Percentiles rank a stretch among this genome's conserved stretches.
These are phyloP conservation scores for Mycosphaerella arachidis DNA, from an alignment of 2,329 filamentous ascomycete species.

Conservation along the genomic window DNA sequence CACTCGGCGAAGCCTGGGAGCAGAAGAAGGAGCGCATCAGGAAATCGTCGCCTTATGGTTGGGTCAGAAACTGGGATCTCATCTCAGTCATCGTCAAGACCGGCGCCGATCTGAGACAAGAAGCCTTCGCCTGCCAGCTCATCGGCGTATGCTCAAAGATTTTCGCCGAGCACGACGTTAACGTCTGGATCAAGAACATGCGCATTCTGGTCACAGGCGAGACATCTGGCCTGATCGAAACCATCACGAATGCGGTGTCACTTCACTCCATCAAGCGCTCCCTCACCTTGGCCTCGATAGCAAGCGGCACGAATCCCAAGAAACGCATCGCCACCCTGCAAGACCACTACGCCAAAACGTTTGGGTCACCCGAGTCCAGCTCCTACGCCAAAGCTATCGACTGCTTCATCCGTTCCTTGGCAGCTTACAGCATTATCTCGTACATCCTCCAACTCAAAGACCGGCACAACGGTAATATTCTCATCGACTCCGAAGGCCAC, in stretches of 20 bases:
- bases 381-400: slow-evolving; percentile 68
- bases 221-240: slow-evolving; percentile 79
- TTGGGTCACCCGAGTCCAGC: slow-evolving; percentile 65
- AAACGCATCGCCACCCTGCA: slow-evolving; percentile 74
- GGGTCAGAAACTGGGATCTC: slow-evolving; percentile 87
- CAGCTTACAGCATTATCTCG: slow-evolving; percentile 79
- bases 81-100: slow-evolving; percentile 86
- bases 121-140: slow-evolving; percentile 81
- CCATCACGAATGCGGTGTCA: slow-evolving; percentile 84
- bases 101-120: slow-evolving; percentile 69
- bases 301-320: slow-evolving; percentile 67
- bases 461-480: slow-evolving; percentile 78
- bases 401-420: slow-evolving; percentile 75
- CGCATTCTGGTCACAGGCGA: slow-evolving; percentile 81
- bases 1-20: slow-evolving; percentile 82
- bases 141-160: slow-evolving; percentile 78
- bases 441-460: slow-evolving; percentile 83
- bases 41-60: slow-evolving; percentile 77
- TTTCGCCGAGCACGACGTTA: slow-evolving; percentile 67
- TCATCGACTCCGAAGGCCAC: slow-evolving; percentile 80
- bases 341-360: slow-evolving; percentile 76
- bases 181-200: slow-evolving; percentile 88
- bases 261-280: slow-evolving; percentile 79
- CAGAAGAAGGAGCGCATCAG: slow-evolving; percentile 79
- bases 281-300: slow-evolving; percentile 69